phyloP scores from a whole-genome alignment of 2,329 filamentous ascomycete genomes.

The Colletotrichum liriopes region DNA sequence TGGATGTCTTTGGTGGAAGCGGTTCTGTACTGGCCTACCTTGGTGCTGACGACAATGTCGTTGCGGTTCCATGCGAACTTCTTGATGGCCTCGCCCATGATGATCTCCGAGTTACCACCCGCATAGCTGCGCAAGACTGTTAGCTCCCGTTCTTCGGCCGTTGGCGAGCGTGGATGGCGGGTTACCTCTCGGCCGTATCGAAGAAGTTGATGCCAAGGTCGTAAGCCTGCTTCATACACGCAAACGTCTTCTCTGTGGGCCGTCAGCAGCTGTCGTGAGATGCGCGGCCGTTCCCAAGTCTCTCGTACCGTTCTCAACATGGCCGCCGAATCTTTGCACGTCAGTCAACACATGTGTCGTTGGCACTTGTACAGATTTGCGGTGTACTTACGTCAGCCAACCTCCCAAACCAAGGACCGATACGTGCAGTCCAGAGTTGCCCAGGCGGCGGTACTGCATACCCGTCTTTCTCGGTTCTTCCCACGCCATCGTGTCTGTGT shows the following conservation, averaged over 20 bases:
- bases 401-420: conserved; percentile 77
- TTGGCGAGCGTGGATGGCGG: conserved; percentile 42
- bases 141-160: conserved; percentile 43
- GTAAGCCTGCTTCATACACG: conserved; percentile 75
- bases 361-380: background rate
- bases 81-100: conserved; percentile 75
- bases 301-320: conserved; percentile 50
- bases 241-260: conserved; percentile 68
- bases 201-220: conserved; percentile 76
- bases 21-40: conserved; percentile 49
- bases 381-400: conserved; percentile 67
- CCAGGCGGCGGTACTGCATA: conserved; percentile 61
- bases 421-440: conserved; percentile 74
- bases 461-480: conserved; percentile 61
- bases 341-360: conserved; percentile 36
- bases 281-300: background rate
- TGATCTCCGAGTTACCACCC: conserved; percentile 74
- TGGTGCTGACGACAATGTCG: conserved; percentile 73
- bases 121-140: conserved; percentile 60
- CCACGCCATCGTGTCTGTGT: conserved; percentile 56
- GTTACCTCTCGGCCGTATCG: conserved; percentile 68
- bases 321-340: conserved; percentile 48
- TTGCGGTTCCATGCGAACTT: conserved; percentile 74
- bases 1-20: background rate
- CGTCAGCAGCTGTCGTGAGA: conserved; percentile 17